phyloP scores from a whole-genome alignment of 1,284 basidiomycete genomes.

The Tranzscheliella williamsii region DNA sequence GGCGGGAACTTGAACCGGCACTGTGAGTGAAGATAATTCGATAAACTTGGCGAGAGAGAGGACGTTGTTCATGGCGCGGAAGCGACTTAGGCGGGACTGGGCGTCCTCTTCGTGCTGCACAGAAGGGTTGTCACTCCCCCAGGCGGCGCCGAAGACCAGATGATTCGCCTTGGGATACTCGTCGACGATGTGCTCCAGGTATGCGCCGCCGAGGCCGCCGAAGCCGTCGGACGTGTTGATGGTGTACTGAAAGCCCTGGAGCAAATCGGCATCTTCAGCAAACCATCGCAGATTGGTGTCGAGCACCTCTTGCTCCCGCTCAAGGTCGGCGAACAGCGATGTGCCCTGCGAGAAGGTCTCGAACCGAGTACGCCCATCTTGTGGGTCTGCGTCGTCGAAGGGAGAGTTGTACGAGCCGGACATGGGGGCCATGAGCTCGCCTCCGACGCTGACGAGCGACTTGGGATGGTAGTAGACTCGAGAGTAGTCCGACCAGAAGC shows the following conservation, averaged over 20 bases:
- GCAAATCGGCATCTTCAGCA: conserved; percentile 51
- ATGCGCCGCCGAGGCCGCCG: conserved; percentile 35
- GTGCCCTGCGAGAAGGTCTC: conserved; percentile 43
- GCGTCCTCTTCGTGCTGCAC: conserved; percentile 1
- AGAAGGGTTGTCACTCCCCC: conserved; percentile 21
- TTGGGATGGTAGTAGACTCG: conserved; percentile 43
- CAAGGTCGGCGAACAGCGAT: conserved; percentile 29
- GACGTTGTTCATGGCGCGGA: conserved; percentile 47
- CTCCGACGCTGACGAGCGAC: conserved; percentile 45
- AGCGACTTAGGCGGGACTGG: conserved; percentile 11
- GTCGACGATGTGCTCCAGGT: conserved; percentile 44
- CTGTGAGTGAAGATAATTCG: conserved; percentile 35
- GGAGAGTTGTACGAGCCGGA: conserved; percentile 31
- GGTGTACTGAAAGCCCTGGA: conserved; percentile 50
- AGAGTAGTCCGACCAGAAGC: conserved; percentile 55
- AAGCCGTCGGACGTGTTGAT: conserved; percentile 50
- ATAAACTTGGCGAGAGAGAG: conserved; percentile 26
- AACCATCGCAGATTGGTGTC: conserved; percentile 55
- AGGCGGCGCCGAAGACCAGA: conserved; percentile 28
- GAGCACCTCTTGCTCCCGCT: conserved; percentile 39
- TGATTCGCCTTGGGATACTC: conserved; percentile 51
- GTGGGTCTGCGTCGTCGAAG: background rate
- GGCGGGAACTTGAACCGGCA: conserved; percentile 27
- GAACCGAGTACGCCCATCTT: conserved; percentile 24
- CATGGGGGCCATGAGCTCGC: conserved; percentile 34